These are phyloP conservation scores for Stentor coeruleus DNA, from an alignment of 73 alveolate genomes.

Conservation along the genomic window DNA sequence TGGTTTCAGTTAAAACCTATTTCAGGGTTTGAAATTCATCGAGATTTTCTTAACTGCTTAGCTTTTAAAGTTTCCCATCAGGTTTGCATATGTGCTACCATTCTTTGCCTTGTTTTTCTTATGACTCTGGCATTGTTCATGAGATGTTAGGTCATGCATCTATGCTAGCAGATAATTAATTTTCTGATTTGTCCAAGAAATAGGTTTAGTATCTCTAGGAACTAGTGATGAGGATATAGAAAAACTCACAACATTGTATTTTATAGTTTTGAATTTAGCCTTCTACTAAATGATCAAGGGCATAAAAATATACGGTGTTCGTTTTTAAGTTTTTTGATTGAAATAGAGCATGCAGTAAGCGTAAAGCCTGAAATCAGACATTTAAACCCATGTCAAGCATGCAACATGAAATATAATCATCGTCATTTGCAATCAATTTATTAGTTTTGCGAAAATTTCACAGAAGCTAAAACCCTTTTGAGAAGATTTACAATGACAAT, in stretches of 20 bases:
- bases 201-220: constrained; percentile 80
- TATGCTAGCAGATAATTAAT: constrained; percentile 70
- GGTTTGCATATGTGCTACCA: not conserved
- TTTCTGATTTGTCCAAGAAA: constrained; percentile 71
- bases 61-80: constrained; percentile 4
- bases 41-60: constrained; percentile 6
- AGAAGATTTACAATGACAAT: not conserved
- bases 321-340: constrained; percentile 70
- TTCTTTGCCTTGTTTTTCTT: not conserved
- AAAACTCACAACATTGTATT: constrained; percentile 64
- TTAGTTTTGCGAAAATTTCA: constrained; percentile 33
- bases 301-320: constrained; percentile 77
- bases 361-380: constrained; percentile 16
- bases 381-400: constrained; percentile 1
- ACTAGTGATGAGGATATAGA: constrained; percentile 67
- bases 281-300: constrained; percentile 29
- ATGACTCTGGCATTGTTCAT: constrained; percentile 34
- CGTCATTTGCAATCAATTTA: constrained; percentile 38
- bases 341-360: constrained; percentile 40
- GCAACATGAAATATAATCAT: constrained; percentile 16
- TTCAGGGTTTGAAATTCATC: not conserved
- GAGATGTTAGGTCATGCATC: constrained; percentile 89
- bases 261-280: constrained; percentile 63
- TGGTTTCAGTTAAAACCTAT: constrained; percentile 22
- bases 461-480: constrained; percentile 22